Evolutionary conservation across 345 rosid genomes (phyloP).

Genomic region (Tarenaya hassleriana): DNA sequence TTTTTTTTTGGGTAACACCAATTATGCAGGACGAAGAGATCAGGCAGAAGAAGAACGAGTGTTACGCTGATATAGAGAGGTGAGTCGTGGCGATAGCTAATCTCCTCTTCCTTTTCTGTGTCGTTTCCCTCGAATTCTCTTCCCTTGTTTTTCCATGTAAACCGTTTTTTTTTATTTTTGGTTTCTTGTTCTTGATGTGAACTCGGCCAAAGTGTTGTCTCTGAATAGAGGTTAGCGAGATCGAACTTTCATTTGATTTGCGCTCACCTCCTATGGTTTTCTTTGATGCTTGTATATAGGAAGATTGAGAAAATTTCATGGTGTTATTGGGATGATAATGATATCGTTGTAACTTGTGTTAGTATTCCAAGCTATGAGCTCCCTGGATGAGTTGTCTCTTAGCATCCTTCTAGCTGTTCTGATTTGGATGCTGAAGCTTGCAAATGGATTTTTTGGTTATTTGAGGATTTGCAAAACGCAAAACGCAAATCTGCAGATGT

Average conservation of each 20-base stretch:
- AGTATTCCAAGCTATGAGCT: too few species aligned
- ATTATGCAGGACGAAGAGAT: constrained; percentile 49
- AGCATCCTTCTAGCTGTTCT: too few species aligned
- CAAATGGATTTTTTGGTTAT: too few species aligned
- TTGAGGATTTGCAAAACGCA: neutral
- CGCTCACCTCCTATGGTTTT: neutral
- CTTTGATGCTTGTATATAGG: neutral
- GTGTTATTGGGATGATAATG: neutral
- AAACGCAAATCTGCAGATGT: neutral
- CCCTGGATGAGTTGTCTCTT: too few species aligned
- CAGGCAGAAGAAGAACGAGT: constrained; percentile 54
- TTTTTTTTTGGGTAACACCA: neutral
- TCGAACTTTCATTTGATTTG: neutral
- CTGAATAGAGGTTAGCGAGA: neutral
- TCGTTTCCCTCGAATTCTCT: too few species aligned
- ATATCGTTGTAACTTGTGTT: neutral
- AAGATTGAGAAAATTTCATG: neutral
- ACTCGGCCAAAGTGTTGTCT: neutral
- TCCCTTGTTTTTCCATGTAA: neutral
- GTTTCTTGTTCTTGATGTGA: neutral
- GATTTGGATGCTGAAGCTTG: too few species aligned
- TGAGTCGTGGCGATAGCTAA: constrained; percentile 16
- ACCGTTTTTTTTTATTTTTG: neutral
- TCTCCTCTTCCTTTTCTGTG: too few species aligned
- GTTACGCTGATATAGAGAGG: constrained; percentile 76